Percentiles rank a stretch among this genome's conserved stretches.
Conservation (phyloP, 225 moss, liverwort and hornwort species). For the Marchantia paleacea region DNA sequence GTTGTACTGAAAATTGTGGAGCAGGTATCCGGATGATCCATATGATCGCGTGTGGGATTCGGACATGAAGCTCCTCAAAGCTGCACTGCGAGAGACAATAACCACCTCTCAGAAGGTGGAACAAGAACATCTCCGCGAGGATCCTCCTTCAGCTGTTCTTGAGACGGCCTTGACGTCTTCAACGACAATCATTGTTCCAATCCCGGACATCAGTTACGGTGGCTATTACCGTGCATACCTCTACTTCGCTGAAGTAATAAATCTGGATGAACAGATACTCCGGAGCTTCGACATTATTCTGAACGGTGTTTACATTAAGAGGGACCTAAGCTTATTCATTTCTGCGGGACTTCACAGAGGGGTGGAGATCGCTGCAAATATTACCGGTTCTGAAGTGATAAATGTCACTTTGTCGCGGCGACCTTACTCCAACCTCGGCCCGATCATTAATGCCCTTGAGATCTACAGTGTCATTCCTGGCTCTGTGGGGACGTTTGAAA, state of each 20-base stretch:
- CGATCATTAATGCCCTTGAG: conserved; percentile 8
- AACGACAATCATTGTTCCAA: not conserved
- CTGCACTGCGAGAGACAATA: not conserved
- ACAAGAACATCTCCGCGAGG: not conserved
- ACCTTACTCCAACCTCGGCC: not conserved
- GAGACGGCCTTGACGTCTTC: not conserved
- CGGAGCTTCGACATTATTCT: not conserved
- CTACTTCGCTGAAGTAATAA: not conserved
- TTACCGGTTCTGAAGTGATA: not conserved
- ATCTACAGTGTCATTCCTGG: conserved; percentile 5
- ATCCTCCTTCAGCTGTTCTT: conserved; percentile 5
- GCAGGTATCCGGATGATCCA: conserved; percentile 6
- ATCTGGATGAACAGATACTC: not conserved
- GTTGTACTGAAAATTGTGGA: not conserved
- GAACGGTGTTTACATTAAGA: conserved; percentile 4
- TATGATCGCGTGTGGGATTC: conserved; percentile 7
- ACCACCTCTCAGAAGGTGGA: not conserved
- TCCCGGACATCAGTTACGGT: not conserved
- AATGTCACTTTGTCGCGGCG: not conserved
- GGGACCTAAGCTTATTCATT: not conserved
- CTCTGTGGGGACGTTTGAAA: not conserved
- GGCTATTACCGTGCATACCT: not conserved
- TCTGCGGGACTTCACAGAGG: not conserved
- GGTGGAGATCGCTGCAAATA: not conserved
- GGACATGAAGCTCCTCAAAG: not conserved